Conservation (phyloP, 1,284 basidiomycete species). For the Ceratobasidium sp. region DNA sequence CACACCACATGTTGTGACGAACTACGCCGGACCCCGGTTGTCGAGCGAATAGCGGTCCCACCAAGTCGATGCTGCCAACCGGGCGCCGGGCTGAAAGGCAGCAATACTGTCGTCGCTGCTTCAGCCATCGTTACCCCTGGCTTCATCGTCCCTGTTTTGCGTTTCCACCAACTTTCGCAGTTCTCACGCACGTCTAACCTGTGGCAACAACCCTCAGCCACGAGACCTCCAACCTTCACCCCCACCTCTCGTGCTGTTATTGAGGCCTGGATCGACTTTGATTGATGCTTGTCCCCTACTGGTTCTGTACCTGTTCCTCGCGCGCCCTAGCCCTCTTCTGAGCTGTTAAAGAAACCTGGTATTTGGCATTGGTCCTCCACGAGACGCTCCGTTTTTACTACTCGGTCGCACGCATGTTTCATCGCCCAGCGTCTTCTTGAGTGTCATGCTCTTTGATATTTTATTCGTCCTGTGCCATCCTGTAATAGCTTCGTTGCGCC, state of each 20-base stretch:
- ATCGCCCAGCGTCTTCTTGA: neutral
- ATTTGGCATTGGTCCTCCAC: neutral
- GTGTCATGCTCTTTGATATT: neutral
- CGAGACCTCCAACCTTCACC: neutral
- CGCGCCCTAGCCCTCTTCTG: neutral
- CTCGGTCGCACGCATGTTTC: neutral
- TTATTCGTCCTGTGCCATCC: neutral
- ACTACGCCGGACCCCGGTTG: too few relatives aligned
- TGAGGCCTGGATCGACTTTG: neutral
- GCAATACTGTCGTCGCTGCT: neutral
- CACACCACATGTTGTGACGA: too few relatives aligned
- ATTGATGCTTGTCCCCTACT: neutral
- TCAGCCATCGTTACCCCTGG: neutral
- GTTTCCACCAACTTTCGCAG: neutral
- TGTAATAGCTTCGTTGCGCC: neutral
- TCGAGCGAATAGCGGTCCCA: too few relatives aligned
- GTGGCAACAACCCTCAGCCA: neutral
- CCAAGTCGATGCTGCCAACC: too few relatives aligned
- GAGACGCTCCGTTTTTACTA: neutral
- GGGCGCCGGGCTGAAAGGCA: too few relatives aligned
- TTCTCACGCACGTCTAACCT: conserved; percentile 8
- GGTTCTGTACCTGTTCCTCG: neutral
- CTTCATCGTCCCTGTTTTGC: neutral
- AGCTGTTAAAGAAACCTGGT: neutral
- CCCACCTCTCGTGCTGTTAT: neutral